Base-by-base conservation (phyloP, 2,329 filamentous ascomycete species). In the Alternaria gansuensis region DNA sequence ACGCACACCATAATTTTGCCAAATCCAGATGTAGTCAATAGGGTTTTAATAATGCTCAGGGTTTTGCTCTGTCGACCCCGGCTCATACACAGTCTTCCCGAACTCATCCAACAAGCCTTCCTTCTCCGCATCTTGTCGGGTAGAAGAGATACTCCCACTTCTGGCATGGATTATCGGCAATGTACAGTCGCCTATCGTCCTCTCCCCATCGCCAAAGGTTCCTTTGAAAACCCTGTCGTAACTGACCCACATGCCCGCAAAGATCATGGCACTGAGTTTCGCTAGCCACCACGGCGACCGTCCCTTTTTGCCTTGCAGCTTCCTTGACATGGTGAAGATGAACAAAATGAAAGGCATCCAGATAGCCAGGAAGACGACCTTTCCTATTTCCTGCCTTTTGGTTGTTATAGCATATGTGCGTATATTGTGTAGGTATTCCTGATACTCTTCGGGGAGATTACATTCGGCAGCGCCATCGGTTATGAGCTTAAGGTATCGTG, bases 181-280 rank as follows among this genome's bases (percentile, higher is more conserved):
- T n/a, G 54, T 63, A 28, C 69, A 68, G 28, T 70, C 68, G 7
- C 68, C 72, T 34, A 71, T 62, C 0, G 85, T 88, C 67, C 86
- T 85, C 82, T 98, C 94, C 0, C 95, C 95, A 72, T 98, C 91
- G 0, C 94, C 94, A 81, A 96, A 97, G 0, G 89, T 39, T 0
- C 78, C 80, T 75, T 87, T 88, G 65, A 90, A 89, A 17, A 86
- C 72, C 0, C 51, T 60, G 78, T 92, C 90, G 77, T 93, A 92
- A 45, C 78, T 83, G 44, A 66, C 70, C 90, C 90, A 93, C 66
- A 88, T 77, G 0, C 82, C 73, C 2, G 78, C 82, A 58, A 90
- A 87, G 2, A 90, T 11, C 1, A 81, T 75, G 0, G 81, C 83
- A 55, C 83, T 80, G 0, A 84, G 51, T 14, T 75, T 75, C 3